A percentile compares a stretch with the other conserved stretches of the same genome.
phyloP scores from a whole-genome alignment of 805 yeast genomes.

The Candida sphagnicola region DNA sequence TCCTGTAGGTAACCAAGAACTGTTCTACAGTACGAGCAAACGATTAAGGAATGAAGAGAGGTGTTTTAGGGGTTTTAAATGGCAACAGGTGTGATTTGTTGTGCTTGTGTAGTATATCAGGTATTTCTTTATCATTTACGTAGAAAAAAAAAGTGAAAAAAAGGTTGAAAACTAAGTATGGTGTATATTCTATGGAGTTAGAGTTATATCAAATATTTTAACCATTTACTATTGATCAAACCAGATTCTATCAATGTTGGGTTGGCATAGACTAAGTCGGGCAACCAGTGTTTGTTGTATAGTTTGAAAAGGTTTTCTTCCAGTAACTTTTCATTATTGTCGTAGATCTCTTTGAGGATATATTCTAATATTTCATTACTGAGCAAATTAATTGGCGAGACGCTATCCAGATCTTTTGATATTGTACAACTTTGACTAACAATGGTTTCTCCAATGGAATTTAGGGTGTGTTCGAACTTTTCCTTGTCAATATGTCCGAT shows the following conservation, averaged over 20 bases:
- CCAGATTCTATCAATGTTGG: slow-evolving; percentile 35
- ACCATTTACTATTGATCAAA: slow-evolving; percentile 32
- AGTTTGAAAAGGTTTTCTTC: slow-evolving; percentile 26
- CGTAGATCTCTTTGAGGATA: slow-evolving; percentile 23
- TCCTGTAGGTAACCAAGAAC: no score
- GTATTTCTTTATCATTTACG: not conserved
- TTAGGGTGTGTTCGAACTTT: slow-evolving; percentile 27
- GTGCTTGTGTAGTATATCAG: no score
- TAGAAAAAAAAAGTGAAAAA: no score
- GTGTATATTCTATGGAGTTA: no score
- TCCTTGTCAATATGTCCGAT: slow-evolving; percentile 35
- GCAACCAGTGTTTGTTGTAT: slow-evolving; percentile 38
- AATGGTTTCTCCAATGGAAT: slow-evolving; percentile 15
- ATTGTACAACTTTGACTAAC: slow-evolving; percentile 15
- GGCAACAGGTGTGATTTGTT: no score
- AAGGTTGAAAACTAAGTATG: no score
- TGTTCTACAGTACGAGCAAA: no score
- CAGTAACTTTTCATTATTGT: slow-evolving; percentile 17
- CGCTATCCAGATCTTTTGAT: slow-evolving; percentile 10
- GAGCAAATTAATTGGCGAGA: slow-evolving; percentile 23
- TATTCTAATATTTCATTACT: slow-evolving; percentile 32
- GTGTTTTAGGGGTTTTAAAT: no score
- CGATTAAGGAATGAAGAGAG: no score
- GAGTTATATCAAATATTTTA: slow-evolving; percentile 34
- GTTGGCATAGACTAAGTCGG: slow-evolving; percentile 36